Evolutionary conservation across 2,329 filamentous ascomycete species (phyloP).

Genomic region (Graphilbum fragrans): DNA sequence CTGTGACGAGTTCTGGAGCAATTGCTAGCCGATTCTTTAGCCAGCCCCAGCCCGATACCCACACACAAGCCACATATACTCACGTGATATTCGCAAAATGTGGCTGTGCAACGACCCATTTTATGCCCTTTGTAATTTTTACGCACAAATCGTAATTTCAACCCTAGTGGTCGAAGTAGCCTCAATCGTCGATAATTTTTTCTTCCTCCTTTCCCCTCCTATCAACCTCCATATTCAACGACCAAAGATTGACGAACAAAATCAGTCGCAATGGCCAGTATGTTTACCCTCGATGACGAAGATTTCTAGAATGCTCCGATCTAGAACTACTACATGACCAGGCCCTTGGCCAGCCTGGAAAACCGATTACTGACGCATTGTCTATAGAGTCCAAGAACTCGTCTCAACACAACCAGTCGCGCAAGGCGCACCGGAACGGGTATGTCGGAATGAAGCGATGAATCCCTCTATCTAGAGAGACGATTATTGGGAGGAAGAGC

Average conservation of each 20-base stretch:
- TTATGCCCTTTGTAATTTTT: slow-evolving; percentile 9
- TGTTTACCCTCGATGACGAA: slow-evolving; percentile 23
- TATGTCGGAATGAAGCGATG: slow-evolving; percentile 35
- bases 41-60: background rate
- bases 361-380: background rate
- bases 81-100: background rate
- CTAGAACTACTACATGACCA: too few species aligned
- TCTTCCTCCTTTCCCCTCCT: slow-evolving; percentile 3
- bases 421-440: slow-evolving; percentile 99
- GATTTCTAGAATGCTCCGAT: too few species aligned
- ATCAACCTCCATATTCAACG: slow-evolving; percentile 5
- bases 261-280: slow-evolving; percentile 58
- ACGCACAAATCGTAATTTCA: slow-evolving; percentile 15
- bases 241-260: slow-evolving; percentile 17
- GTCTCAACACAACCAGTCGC: slow-evolving; percentile 96
- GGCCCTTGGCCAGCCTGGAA: too few species aligned
- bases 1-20: too few species aligned
- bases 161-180: background rate
- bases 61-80: background rate
- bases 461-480: background rate
- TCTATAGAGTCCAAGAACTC: slow-evolving; percentile 94
- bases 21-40: background rate
- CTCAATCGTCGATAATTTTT: background rate
- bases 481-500: background rate
- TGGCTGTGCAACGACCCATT: slow-evolving; percentile 8